Evolutionary conservation across 1,139 yeast species (phyloP).

Genomic region (Entelexis sorbosivorans): DNA sequence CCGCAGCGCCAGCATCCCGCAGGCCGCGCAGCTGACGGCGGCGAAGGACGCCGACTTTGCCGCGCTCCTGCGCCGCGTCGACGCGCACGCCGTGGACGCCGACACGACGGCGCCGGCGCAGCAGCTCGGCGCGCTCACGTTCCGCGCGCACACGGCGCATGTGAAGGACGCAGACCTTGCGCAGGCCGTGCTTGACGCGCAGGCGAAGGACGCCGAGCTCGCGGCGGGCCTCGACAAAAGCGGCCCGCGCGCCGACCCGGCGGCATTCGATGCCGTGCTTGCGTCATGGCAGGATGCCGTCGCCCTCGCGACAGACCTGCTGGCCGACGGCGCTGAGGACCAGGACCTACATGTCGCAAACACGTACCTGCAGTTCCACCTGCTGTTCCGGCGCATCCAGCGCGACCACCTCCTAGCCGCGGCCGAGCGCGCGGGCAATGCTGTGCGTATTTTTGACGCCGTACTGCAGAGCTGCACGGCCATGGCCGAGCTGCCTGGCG

Average conservation of each 20-base stretch:
- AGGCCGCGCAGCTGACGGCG: slow-evolving; percentile 25
- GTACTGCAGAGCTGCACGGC: slow-evolving; percentile 44
- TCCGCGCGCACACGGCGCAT: slow-evolving; percentile 67
- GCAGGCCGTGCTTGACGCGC: slow-evolving; percentile 37
- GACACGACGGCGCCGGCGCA: background rate
- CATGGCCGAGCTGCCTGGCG: slow-evolving; percentile 77
- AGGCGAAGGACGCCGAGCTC: slow-evolving; percentile 25
- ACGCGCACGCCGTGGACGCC: slow-evolving; percentile 6
- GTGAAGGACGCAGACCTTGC: slow-evolving; percentile 67
- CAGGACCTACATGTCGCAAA: slow-evolving; percentile 67
- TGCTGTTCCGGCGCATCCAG: slow-evolving; percentile 53
- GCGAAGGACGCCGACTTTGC: slow-evolving; percentile 10
- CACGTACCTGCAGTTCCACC: slow-evolving; percentile 63
- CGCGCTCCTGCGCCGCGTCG: slow-evolving; percentile 5
- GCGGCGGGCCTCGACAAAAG: slow-evolving; percentile 22
- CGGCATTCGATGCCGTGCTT: slow-evolving; percentile 40
- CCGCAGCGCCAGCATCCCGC: slow-evolving; percentile 28
- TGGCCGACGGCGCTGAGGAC: slow-evolving; percentile 25
- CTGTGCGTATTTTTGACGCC: slow-evolving; percentile 41
- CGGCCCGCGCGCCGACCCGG: slow-evolving; percentile 24
- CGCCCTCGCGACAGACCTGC: slow-evolving; percentile 27
- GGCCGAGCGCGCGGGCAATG: slow-evolving; percentile 29
- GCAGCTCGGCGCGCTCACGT: slow-evolving; percentile 34
- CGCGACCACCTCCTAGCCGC: slow-evolving; percentile 50
- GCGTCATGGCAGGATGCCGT: slow-evolving; percentile 48